A percentile compares a stretch with the other conserved stretches of the same genome.
Evolutionary conservation across 352 stramenopile species (phyloP).

Genomic region (Hyaloperonospora brassicae): DNA sequence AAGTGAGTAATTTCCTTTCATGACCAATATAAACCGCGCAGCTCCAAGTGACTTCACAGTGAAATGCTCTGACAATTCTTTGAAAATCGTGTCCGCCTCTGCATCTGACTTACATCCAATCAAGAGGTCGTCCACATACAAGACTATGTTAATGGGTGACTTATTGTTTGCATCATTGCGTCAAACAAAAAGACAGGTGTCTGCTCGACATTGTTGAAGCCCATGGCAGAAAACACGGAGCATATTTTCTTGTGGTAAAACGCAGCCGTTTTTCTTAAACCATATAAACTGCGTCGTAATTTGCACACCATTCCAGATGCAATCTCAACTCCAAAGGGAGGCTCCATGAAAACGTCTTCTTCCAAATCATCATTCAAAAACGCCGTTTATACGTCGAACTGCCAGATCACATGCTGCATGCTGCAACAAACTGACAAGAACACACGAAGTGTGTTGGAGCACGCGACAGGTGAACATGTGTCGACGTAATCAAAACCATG

Average conservation of each 20-base stretch:
- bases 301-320: background rate
- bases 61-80: too few species aligned
- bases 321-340: background rate
- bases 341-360: background rate
- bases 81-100: too few species aligned
- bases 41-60: too few species aligned
- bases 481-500: too few species aligned
- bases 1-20: constrained; percentile 8
- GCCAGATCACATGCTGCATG: background rate
- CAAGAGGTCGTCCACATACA: too few species aligned
- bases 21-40: constrained; percentile 8
- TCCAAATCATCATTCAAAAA: background rate
- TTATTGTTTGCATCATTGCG: too few species aligned
- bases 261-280: constrained; percentile 24
- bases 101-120: too few species aligned
- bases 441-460: too few species aligned
- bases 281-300: constrained; percentile 21
- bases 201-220: background rate
- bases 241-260: constrained; percentile 28
- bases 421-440: background rate
- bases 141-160: too few species aligned
- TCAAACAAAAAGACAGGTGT: too few species aligned
- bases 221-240: constrained; percentile 5
- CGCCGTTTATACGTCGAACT: background rate
- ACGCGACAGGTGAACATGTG: too few species aligned